Conservation (phyloP, 257 asterid genomes). For the Lycium barbarum region DNA sequence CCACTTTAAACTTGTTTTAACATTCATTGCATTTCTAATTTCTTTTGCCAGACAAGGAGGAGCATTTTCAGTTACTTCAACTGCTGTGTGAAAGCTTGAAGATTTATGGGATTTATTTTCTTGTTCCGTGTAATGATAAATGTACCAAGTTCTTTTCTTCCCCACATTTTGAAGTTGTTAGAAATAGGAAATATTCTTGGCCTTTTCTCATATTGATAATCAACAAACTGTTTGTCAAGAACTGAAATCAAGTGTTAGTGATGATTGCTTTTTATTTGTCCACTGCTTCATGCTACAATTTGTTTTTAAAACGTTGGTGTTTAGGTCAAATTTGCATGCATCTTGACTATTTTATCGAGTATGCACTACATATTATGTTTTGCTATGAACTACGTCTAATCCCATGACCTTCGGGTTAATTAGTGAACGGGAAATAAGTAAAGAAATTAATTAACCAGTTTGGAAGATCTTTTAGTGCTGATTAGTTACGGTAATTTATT, state of each 20-base stretch:
- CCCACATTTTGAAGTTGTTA: background rate
- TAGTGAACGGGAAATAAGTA: background rate
- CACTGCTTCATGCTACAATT: background rate
- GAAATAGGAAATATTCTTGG: constrained; percentile 2
- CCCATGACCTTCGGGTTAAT: background rate
- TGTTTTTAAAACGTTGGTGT: background rate
- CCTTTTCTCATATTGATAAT: background rate
- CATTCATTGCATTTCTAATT: background rate
- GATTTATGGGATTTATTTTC: background rate
- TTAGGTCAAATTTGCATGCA: background rate
- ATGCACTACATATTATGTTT: background rate
- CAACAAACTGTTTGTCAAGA: background rate
- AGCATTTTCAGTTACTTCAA: constrained; percentile 83
- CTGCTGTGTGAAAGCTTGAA: constrained; percentile 82
- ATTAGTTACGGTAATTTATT: background rate
- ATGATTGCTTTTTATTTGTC: background rate
- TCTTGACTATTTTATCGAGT: background rate
- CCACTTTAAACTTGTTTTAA: background rate
- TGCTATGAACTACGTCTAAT: background rate
- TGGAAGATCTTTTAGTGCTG: background rate
- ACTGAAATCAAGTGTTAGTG: background rate
- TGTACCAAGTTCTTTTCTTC: background rate
- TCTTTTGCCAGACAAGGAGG: constrained; percentile 68
- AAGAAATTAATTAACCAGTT: background rate
- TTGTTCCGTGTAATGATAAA: background rate